Conservation (phyloP, 768 basidiomycete species). For the Pleurotus citrinopileatus region DNA sequence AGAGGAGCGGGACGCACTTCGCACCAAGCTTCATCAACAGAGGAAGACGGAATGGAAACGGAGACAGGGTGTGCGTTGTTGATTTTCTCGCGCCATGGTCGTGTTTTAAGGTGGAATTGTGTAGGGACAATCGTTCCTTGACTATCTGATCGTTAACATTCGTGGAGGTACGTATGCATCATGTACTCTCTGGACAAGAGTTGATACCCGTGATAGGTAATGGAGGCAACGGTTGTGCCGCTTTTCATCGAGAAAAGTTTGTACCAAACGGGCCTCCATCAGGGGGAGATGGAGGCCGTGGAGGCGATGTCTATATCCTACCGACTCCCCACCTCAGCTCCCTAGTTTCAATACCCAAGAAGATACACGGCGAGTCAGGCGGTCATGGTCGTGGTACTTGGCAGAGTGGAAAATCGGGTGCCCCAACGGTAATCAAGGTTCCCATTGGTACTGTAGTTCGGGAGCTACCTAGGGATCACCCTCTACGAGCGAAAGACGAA, state of each 20-base stretch:
- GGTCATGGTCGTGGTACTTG: slow-evolving; percentile 79
- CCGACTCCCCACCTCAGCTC: slow-evolving; percentile 79
- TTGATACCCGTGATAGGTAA: slow-evolving; percentile 45
- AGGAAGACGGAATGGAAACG: slow-evolving; percentile 76
- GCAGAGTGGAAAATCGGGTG: slow-evolving; percentile 77
- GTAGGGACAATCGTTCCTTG: slow-evolving; percentile 78
- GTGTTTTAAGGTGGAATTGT: slow-evolving; percentile 9
- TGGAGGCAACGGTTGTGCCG: slow-evolving; percentile 90
- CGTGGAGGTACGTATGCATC: slow-evolving; percentile 55
- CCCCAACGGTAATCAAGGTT: slow-evolving; percentile 74
- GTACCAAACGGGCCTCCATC: slow-evolving; percentile 85
- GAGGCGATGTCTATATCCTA: slow-evolving; percentile 83
- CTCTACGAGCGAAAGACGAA: slow-evolving; percentile 59
- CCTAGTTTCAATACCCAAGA: slow-evolving; percentile 67
- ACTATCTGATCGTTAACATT: slow-evolving; percentile 77
- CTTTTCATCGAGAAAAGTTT: slow-evolving; percentile 90
- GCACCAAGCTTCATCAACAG: slow-evolving; percentile 24
- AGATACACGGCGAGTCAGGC: slow-evolving; percentile 66
- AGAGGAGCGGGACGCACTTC: background rate
- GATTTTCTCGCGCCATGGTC: background rate
- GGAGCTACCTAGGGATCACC: slow-evolving; percentile 67
- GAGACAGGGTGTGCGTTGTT: slow-evolving; percentile 55
- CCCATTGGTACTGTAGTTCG: slow-evolving; percentile 89
- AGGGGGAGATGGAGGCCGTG: slow-evolving; percentile 89
- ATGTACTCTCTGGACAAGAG: background rate